Percentiles rank a stretch among this genome's conserved stretches.
phyloP scores from a whole-genome alignment of 768 basidiomycete species.

The Boletus edulis region DNA sequence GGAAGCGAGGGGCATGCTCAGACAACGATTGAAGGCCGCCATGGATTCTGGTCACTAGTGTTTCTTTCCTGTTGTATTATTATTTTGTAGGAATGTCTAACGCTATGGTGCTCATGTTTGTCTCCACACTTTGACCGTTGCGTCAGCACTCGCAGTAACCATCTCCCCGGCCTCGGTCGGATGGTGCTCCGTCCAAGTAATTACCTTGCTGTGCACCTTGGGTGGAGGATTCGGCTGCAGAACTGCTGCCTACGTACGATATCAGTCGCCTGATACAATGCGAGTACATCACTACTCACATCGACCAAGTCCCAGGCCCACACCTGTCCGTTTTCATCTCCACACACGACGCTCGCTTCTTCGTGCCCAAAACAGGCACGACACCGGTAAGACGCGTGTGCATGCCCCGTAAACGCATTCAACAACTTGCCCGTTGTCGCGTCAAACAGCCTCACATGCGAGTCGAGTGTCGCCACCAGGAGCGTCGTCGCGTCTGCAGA shows the following conservation, averaged over 20 bases:
- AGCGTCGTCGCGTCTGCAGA: conserved; percentile 80
- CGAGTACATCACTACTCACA: conserved; percentile 42
- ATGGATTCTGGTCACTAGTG: conserved; percentile 25
- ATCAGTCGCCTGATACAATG: conserved; percentile 1
- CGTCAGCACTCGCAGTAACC: conserved; percentile 88
- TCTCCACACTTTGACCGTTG: conserved; percentile 88
- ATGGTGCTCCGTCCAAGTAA: conserved; percentile 92
- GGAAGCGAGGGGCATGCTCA: conserved; percentile 23
- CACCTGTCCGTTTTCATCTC: conserved; percentile 86
- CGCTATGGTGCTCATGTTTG: conserved; percentile 31
- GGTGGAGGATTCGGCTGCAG: conserved; percentile 73
- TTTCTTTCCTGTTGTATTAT: conserved; percentile 21
- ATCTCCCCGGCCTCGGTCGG: conserved; percentile 79
- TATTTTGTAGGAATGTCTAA: background rate
- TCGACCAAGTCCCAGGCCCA: conserved; percentile 95
- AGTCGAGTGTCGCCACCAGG: conserved; percentile 82
- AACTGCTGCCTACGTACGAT: conserved; percentile 56
- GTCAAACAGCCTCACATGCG: conserved; percentile 84
- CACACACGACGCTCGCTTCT: conserved; percentile 79
- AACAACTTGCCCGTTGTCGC: conserved; percentile 75
- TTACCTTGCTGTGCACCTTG: conserved; percentile 75
- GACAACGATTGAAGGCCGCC: conserved; percentile 30
- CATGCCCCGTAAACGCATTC: conserved; percentile 81
- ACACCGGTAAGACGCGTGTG: conserved; percentile 71
- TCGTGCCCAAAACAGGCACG: conserved; percentile 80